These are phyloP conservation scores for Nyssa sinensis DNA, from an alignment of 148 eudicot species.

Conservation along the genomic window DNA sequence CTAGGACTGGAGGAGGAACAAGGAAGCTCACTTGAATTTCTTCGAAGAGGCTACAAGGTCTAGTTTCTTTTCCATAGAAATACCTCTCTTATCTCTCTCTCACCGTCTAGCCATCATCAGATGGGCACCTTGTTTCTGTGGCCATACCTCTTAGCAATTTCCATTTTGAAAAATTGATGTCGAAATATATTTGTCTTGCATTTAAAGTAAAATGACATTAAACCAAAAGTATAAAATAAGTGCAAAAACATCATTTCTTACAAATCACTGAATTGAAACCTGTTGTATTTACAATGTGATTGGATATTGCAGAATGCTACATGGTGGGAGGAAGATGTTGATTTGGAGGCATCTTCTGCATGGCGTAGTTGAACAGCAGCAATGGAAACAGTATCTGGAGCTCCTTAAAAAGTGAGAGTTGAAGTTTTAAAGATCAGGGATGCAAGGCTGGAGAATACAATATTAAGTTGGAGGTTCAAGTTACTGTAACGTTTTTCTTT, in stretches of 20 bases:
- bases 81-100: neutral
- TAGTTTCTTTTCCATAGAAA: neutral
- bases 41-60: slow-evolving; percentile 97
- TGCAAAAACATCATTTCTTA: neutral
- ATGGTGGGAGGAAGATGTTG: slow-evolving; percentile 72
- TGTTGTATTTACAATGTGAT: neutral
- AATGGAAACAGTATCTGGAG: slow-evolving; percentile 8
- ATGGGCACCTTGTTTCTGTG: neutral
- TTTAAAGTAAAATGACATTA: neutral
- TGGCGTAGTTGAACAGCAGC: slow-evolving; percentile 53
- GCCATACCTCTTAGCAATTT: neutral
- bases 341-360: slow-evolving; percentile 52
- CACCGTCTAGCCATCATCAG: neutral
- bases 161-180: neutral
- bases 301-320: slow-evolving; percentile 48
- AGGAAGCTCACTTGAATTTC: slow-evolving; percentile 92
- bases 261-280: neutral
- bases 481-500: neutral
- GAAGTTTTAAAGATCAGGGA: neutral
- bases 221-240: neutral
- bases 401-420: neutral
- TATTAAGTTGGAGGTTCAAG: neutral
- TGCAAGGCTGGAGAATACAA: neutral
- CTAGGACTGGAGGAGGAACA: slow-evolving; percentile 92
- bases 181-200: neutral